These are phyloP conservation scores for Zygosaccharomyces sapae DNA, from an alignment of 1,139 yeast genomes.

Conservation along the genomic window DNA sequence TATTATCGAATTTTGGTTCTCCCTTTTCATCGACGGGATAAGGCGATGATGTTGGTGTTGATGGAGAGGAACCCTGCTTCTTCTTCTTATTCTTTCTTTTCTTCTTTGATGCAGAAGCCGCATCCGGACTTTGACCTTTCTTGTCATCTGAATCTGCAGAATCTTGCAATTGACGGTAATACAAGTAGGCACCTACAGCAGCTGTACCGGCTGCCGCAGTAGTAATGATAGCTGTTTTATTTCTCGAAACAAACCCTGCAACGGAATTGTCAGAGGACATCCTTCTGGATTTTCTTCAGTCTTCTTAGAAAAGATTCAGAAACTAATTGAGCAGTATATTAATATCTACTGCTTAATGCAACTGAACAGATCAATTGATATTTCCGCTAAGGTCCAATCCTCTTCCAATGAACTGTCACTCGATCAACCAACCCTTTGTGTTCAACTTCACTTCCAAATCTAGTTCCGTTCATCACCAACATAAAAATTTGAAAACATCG, in stretches of 20 bases:
- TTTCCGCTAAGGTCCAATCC: slow-evolving; percentile 9
- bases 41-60: slow-evolving; percentile 35
- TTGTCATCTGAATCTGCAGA: slow-evolving; percentile 16
- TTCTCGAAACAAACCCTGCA: slow-evolving; percentile 48
- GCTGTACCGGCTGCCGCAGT: slow-evolving; percentile 62
- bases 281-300: background rate
- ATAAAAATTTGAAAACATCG: slow-evolving; percentile 5
- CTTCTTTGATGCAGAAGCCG: slow-evolving; percentile 24
- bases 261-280: slow-evolving; percentile 21
- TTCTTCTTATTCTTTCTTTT: slow-evolving; percentile 43
- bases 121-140: slow-evolving; percentile 18
- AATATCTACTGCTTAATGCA: background rate
- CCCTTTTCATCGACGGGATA: slow-evolving; percentile 51
- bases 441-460: background rate
- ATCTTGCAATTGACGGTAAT: slow-evolving; percentile 39
- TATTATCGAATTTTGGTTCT: slow-evolving; percentile 51
- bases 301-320: background rate
- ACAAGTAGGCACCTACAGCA: slow-evolving; percentile 56
- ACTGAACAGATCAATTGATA: background rate
- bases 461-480: slow-evolving; percentile 2
- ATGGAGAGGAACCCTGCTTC: slow-evolving; percentile 37
- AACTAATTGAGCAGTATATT: slow-evolving; percentile 1
- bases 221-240: slow-evolving; percentile 57
- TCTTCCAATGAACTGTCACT: background rate
- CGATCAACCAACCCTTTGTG: slow-evolving; percentile 9